phyloP scores from a whole-genome alignment of 768 basidiomycete species.

The Termitomyces sp. region DNA sequence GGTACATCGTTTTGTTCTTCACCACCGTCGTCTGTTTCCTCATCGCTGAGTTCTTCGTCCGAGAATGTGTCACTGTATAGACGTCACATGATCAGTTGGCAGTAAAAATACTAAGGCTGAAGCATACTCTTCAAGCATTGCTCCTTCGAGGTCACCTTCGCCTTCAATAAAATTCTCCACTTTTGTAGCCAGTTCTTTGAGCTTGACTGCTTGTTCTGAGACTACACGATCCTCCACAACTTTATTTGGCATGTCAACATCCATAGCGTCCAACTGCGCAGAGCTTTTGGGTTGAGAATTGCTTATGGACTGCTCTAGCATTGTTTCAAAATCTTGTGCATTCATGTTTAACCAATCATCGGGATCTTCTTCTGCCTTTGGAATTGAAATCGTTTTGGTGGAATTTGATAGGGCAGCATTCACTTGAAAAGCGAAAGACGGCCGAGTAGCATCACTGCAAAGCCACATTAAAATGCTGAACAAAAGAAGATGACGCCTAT shows the following conservation, averaged over 20 bases:
- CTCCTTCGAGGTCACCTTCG: slow-evolving; percentile 86
- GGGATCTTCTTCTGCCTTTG: slow-evolving; percentile 17
- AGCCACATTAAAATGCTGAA: slow-evolving; percentile 23
- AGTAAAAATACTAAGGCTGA: background rate
- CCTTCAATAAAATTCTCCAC: slow-evolving; percentile 91
- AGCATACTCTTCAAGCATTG: slow-evolving; percentile 80
- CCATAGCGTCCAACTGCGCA: slow-evolving; percentile 36
- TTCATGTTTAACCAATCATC: slow-evolving; percentile 90
- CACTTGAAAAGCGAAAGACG: slow-evolving; percentile 7
- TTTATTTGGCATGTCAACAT: slow-evolving; percentile 38
- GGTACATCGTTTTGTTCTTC: slow-evolving; percentile 34
- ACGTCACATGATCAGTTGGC: slow-evolving; percentile 5
- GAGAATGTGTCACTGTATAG: slow-evolving; percentile 59
- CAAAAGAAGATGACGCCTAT: background rate
- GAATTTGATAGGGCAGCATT: slow-evolving; percentile 1
- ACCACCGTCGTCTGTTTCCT: slow-evolving; percentile 45
- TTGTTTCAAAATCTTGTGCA: slow-evolving; percentile 69
- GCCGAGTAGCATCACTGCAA: slow-evolving; percentile 4
- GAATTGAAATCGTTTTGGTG: background rate
- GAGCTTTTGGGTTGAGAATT: slow-evolving; percentile 9
- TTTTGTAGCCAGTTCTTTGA: slow-evolving; percentile 77
- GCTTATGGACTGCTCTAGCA: slow-evolving; percentile 50
- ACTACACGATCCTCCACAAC: slow-evolving; percentile 49
- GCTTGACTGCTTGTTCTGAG: slow-evolving; percentile 62
- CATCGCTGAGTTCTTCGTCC: slow-evolving; percentile 61